Base-by-base conservation (phyloP, 805 yeast species). In the Clavispora santaluciae region DNA sequence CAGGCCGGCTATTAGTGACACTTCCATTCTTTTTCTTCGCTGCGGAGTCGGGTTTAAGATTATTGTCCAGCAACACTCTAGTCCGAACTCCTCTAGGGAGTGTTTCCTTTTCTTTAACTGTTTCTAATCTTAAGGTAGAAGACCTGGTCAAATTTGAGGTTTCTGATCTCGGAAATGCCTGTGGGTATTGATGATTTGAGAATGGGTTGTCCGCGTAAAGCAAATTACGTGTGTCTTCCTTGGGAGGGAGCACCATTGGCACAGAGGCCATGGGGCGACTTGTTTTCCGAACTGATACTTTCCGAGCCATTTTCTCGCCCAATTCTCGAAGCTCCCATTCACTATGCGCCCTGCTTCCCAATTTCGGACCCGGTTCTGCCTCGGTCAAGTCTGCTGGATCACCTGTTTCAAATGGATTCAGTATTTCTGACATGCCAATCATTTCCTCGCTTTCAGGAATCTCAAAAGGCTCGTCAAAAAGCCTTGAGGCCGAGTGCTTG, bases 261-360 rank as follows among this genome's bases (percentile, higher is more conserved):
- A 6, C 20, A 10, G 26, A 5, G 8, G 13, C 6, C 12, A 6
- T 13, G 7, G 29, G 11, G 13, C 36, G 24, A 12, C 24, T 24
- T 22, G 41, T 31, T 4, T 46, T 41, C 8, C 70, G 54, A 4
- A 64, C 67, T 4, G 72, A 59, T 4, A 60, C 43, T 24, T 60
- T 64, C 35, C 57, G 53, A 1, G 71, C 56, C 36, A 69, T 51
- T 22, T 64, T 55, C 38, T 61, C 64, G 3, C 74, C 72, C 36
- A 69, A 51, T 35, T 53, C 57, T 25, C 66, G 48, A 28, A 69
- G 55, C 45, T 63, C 69, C 22, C 28, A 16, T 33, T 50, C 54
- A 22, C 43, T 50, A 18, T 38, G 45, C 4, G 22, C 25, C 13
- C 31, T 37, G 12, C 35, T 33, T 7, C 31, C 20, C 31, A 28